Evolutionary conservation across 2,329 filamentous ascomycete genomes (phyloP).

Genomic region (Nemania sp.): DNA sequence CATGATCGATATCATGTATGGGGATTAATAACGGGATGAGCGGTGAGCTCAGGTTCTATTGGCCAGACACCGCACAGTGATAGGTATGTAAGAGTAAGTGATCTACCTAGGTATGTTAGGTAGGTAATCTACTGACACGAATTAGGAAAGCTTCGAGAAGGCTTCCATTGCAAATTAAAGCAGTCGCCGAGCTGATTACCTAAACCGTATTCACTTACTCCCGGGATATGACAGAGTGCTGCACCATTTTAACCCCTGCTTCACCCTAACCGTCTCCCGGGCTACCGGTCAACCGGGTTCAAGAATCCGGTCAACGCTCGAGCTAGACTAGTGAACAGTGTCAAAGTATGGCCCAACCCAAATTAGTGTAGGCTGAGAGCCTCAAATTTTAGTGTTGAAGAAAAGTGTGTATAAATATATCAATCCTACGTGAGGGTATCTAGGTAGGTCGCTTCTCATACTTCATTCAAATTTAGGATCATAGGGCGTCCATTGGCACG

Average conservation of each 20-base stretch:
- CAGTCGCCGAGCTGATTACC: neutral
- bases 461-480: neutral
- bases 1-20: neutral
- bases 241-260: neutral
- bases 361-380: constrained; percentile 10
- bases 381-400: neutral
- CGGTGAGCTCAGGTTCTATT: neutral
- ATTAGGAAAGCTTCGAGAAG: constrained; percentile 16
- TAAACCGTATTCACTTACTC: constrained; percentile 7
- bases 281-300: constrained; percentile 35
- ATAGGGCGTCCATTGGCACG: neutral
- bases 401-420: neutral
- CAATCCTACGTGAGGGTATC: neutral
- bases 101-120: neutral
- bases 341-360: constrained; percentile 10
- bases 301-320: constrained; percentile 27
- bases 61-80: neutral
- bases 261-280: constrained; percentile 29
- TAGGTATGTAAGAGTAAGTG: neutral
- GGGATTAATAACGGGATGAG: constrained; percentile 11
- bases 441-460: neutral
- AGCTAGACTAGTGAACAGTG: constrained; percentile 33
- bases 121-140: neutral
- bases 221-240: neutral
- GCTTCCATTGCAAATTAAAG: neutral